Evolutionary conservation across 192 early-diverging fungal species (phyloP).

Genomic region (Paraglomus occultum): DNA sequence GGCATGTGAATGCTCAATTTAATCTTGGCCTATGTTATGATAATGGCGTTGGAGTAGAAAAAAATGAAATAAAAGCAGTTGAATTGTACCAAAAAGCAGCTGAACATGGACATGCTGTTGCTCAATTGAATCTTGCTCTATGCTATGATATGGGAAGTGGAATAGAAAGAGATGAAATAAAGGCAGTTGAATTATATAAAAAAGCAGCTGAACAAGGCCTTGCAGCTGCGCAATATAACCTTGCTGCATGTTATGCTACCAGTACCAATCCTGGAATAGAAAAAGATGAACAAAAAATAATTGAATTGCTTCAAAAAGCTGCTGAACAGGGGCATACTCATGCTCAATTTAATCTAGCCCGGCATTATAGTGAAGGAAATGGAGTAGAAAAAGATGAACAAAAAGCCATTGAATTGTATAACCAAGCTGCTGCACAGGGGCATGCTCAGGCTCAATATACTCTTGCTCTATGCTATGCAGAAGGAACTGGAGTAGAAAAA

Average conservation of each 20-base stretch:
- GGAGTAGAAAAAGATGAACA: conserved; percentile 49
- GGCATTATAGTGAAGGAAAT: conserved; percentile 66
- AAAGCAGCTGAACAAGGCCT: conserved; percentile 67
- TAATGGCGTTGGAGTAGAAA: conserved; percentile 67
- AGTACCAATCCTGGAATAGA: no score
- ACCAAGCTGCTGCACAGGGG: conserved; percentile 57
- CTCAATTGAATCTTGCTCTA: conserved; percentile 55
- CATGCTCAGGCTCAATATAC: conserved; percentile 66
- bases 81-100: conserved; percentile 56
- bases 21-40: conserved; percentile 81
- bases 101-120: conserved; percentile 55
- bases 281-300: no score
- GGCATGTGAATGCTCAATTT: conserved; percentile 37
- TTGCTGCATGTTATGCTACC: conserved; percentile 36
- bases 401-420: conserved; percentile 59
- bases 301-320: conserved; percentile 23
- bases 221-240: conserved; percentile 74
- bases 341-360: conserved; percentile 75
- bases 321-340: conserved; percentile 57
- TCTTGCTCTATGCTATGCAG: conserved; percentile 73
- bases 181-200: conserved; percentile 63
- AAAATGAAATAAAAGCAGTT: conserved; percentile 65
- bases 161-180: conserved; percentile 43
- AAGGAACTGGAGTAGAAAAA: conserved; percentile 56
- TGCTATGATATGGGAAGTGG: conserved; percentile 62